Conservation (phyloP, 1,284 basidiomycete genomes). For the Fomes fomentarius region DNA sequence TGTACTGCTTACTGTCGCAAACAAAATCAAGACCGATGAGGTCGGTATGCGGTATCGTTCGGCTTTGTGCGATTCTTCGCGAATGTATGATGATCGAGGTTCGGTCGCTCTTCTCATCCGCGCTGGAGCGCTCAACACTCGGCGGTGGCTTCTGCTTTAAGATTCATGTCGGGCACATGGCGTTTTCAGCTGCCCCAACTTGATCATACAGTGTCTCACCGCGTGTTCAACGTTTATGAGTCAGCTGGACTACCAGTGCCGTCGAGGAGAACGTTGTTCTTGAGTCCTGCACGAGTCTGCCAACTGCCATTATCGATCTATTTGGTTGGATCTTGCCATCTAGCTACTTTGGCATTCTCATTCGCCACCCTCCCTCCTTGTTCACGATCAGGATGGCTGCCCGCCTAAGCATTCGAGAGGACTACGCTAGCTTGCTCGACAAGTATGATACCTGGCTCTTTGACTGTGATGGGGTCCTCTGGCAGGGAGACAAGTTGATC, state of each 20-base stretch:
- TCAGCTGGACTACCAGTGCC: neutral
- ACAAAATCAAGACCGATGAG: slow-evolving; percentile 35
- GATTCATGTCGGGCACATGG: no score
- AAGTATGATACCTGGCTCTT: slow-evolving; percentile 93
- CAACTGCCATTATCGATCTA: neutral
- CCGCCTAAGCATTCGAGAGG: slow-evolving; percentile 38
- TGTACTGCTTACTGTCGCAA: slow-evolving; percentile 35
- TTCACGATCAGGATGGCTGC: slow-evolving; percentile 27
- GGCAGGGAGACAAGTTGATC: slow-evolving; percentile 85
- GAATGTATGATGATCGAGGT: neutral
- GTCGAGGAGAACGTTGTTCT: neutral
- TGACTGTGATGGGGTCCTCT: slow-evolving; percentile 96
- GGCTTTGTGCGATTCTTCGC: neutral
- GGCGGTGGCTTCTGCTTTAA: no score
- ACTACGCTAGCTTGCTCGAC: slow-evolving; percentile 68
- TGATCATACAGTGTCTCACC: no score
- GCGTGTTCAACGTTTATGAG: neutral
- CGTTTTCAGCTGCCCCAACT: no score
- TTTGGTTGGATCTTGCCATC: neutral
- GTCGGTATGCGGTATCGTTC: slow-evolving; percentile 30
- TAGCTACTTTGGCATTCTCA: neutral
- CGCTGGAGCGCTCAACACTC: no score
- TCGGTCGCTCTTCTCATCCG: no score
- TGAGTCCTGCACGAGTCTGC: neutral
- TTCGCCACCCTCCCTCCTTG: no score